phyloP scores from a whole-genome alignment of 2,329 filamentous ascomycete genomes.

The Amauroascus niger region DNA sequence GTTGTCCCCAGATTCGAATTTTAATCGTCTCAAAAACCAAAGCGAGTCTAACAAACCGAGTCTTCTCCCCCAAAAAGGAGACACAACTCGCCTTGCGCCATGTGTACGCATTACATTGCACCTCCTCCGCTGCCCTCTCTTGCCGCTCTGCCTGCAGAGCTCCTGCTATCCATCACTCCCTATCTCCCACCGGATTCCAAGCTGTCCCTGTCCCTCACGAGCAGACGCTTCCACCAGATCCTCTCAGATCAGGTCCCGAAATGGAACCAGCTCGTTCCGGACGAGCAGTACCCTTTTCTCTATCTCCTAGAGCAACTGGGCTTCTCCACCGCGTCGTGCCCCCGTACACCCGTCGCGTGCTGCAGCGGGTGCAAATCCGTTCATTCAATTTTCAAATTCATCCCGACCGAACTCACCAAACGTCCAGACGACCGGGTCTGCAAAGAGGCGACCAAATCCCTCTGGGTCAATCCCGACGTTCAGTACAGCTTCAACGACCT shows the following conservation, averaged over 20 bases:
- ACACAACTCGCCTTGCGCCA: background rate
- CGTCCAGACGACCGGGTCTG: constrained; percentile 4
- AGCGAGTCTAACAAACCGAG: no score
- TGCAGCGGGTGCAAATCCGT: constrained; percentile 9
- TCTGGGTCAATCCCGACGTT: constrained; percentile 11
- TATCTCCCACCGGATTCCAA: constrained; percentile 9
- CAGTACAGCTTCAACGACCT: constrained; percentile 12
- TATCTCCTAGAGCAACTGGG: constrained; percentile 6
- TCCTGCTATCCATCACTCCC: constrained; percentile 9
- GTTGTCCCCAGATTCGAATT: no score
- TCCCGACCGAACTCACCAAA: background rate
- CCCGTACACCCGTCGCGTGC: constrained; percentile 11
- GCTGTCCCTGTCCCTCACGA: constrained; percentile 4
- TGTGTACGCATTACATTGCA: background rate
- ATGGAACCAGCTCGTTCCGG: background rate
- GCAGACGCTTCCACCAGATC: constrained; percentile 8
- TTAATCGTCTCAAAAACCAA: no score
- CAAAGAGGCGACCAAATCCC: background rate
- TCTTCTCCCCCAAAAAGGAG: no score
- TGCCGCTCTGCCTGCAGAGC: constrained; percentile 11
- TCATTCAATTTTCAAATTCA: constrained; percentile 9
- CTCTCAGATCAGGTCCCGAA: constrained; percentile 3
- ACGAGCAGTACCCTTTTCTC: constrained; percentile 6
- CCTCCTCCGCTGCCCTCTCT: constrained; percentile 4
- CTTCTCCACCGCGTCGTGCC: background rate